Conservation (phyloP, 768 basidiomycete genomes). For the Holtermannia corniformis region DNA sequence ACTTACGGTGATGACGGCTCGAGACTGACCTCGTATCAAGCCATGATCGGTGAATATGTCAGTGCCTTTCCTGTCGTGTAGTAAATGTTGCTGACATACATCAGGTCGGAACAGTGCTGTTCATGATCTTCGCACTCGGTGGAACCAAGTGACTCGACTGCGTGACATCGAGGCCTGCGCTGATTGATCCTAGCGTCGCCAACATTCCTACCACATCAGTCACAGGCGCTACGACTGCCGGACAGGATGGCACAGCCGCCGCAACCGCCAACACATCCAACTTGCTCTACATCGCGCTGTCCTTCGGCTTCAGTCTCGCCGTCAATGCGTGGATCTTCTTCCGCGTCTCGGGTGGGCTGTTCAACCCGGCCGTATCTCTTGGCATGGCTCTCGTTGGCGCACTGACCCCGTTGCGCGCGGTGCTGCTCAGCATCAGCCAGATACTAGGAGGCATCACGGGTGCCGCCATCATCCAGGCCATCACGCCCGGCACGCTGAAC, state of each 20-base stretch:
- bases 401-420: slow-evolving; percentile 38
- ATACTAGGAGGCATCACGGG: slow-evolving; percentile 41
- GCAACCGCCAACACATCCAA: slow-evolving; percentile 38
- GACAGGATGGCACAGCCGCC: slow-evolving; percentile 26
- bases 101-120: slow-evolving; percentile 37
- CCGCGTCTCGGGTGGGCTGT: slow-evolving; percentile 41
- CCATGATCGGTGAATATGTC: slow-evolving; percentile 41
- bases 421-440: slow-evolving; percentile 38
- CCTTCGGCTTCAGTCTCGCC: slow-evolving; percentile 39
- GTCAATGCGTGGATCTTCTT: slow-evolving; percentile 43
- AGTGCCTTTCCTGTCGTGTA: too few species aligned
- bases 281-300: slow-evolving; percentile 37
- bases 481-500: slow-evolving; percentile 38
- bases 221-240: slow-evolving; percentile 28
- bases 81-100: too few species aligned
- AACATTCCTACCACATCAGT: slow-evolving; percentile 35
- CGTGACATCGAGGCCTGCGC: too few species aligned
- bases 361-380: slow-evolving; percentile 44
- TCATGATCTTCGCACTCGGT: slow-evolving; percentile 40
- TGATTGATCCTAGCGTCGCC: slow-evolving; percentile 36
- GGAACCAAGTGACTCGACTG: slow-evolving; percentile 32
- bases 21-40: slow-evolving; percentile 27
- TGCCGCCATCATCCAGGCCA: slow-evolving; percentile 36
- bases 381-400: slow-evolving; percentile 42
- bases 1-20: not conserved